These are phyloP conservation scores for Begonia masoniana DNA, from an alignment of 306 rosid species.

Conservation along the genomic window DNA sequence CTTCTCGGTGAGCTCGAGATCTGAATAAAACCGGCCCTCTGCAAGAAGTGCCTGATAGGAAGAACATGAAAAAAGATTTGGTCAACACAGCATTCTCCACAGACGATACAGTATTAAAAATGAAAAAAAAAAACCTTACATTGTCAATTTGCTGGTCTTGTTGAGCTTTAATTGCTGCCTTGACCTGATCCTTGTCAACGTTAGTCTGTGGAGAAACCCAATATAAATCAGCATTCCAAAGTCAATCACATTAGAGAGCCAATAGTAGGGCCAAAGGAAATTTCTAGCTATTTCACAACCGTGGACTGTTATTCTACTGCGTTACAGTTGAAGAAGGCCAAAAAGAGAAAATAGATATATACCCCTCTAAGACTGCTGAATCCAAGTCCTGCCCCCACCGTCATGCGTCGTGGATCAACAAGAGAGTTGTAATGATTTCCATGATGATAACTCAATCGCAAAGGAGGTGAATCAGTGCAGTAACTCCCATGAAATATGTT, in stretches of 20 bases:
- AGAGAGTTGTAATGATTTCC: conserved; percentile 97
- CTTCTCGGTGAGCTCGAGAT: conserved; percentile 93
- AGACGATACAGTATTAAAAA: neutral
- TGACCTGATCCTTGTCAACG: conserved; percentile 84
- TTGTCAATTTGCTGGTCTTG: conserved; percentile 87
- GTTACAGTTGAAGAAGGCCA: too few relatives aligned
- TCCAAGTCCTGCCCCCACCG: conserved; percentile 93
- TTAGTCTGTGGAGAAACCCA: conserved; percentile 45
- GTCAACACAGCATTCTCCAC: neutral
- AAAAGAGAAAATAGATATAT: too few relatives aligned
- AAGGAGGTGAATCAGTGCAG: conserved; percentile 73
- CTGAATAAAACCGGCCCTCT: conserved; percentile 92
- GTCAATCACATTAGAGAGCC: too few relatives aligned
- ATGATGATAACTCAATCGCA: conserved; percentile 82
- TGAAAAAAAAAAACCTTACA: conserved; percentile 29
- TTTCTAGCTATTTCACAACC: too few relatives aligned
- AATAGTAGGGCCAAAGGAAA: too few relatives aligned
- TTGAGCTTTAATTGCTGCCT: conserved; percentile 88
- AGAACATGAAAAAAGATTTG: neutral
- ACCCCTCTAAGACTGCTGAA: conserved; percentile 80
- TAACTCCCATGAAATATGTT: conserved; percentile 86
- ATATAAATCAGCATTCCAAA: neutral
- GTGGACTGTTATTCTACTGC: too few relatives aligned
- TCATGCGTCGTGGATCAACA: conserved; percentile 73
- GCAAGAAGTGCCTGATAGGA: conserved; percentile 78